Evolutionary conservation across 1,284 basidiomycete genomes (phyloP).

Genomic region (Macrocystidia cucumis): DNA sequence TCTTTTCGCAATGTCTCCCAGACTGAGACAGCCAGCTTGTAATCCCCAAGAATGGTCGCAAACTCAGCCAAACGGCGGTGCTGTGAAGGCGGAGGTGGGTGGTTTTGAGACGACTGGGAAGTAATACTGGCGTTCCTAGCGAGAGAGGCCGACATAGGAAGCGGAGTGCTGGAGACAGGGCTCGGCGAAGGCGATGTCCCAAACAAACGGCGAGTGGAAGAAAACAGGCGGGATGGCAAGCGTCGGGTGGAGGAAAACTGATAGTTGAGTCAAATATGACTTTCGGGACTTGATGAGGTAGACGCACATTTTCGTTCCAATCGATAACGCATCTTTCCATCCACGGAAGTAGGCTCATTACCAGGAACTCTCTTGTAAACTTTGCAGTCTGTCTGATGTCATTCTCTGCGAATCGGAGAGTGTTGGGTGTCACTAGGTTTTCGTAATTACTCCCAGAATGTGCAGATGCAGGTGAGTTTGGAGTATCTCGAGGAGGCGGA

Average conservation of each 20-base stretch:
- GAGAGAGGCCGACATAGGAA: slow-evolving; percentile 39
- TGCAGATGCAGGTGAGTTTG: neutral
- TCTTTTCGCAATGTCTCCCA: slow-evolving; percentile 88
- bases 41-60: slow-evolving; percentile 88
- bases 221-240: slow-evolving; percentile 74
- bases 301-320: slow-evolving; percentile 83
- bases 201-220: slow-evolving; percentile 89
- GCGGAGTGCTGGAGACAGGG: slow-evolving; percentile 28
- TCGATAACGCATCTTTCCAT: slow-evolving; percentile 93
- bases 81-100: slow-evolving; percentile 54
- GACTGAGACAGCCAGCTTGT: slow-evolving; percentile 75
- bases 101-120: slow-evolving; percentile 47
- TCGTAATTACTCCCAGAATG: slow-evolving; percentile 7
- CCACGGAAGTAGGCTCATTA: slow-evolving; percentile 90
- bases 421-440: slow-evolving; percentile 24
- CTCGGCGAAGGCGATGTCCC: slow-evolving; percentile 48
- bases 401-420: slow-evolving; percentile 54
- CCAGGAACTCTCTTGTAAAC: slow-evolving; percentile 86
- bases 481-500: slow-evolving; percentile 24
- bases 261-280: slow-evolving; percentile 5
- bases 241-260: slow-evolving; percentile 80
- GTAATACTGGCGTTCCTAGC: slow-evolving; percentile 30
- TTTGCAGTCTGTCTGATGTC: slow-evolving; percentile 79
- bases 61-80: slow-evolving; percentile 91
- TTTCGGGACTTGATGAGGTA: slow-evolving; percentile 2